Conservation (phyloP, 2,329 filamentous ascomycete genomes). For the Fusarium drepaniforme region DNA sequence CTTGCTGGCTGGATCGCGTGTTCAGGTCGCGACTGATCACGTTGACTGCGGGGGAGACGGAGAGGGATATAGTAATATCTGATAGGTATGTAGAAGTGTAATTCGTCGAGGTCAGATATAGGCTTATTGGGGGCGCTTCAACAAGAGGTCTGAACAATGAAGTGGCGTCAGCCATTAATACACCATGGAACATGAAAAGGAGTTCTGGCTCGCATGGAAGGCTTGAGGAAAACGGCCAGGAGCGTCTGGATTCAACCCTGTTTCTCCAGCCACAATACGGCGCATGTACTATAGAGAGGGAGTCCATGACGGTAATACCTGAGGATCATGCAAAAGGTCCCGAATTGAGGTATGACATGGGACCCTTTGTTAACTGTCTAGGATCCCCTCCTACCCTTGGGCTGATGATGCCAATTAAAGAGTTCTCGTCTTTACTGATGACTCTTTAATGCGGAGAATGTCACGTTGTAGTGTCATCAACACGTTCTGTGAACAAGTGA, state of each 20-base stretch:
- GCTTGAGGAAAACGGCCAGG: background rate
- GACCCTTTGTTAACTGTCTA: background rate
- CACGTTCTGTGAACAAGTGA: background rate
- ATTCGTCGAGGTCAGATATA: constrained; percentile 1
- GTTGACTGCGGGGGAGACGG: constrained; percentile 32
- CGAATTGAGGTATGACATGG: background rate
- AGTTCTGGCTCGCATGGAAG: background rate
- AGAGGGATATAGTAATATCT: constrained; percentile 14
- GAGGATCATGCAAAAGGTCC: constrained; percentile 4
- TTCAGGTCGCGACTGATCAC: constrained; percentile 11
- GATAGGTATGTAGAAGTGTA: background rate
- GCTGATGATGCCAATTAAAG: background rate
- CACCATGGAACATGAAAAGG: background rate
- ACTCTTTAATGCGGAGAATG: background rate
- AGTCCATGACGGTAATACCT: constrained; percentile 5
- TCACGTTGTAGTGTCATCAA: constrained; percentile 6
- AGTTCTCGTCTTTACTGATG: background rate
- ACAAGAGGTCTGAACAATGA: constrained; percentile 25
- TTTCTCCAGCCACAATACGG: background rate
- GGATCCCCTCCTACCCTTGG: background rate
- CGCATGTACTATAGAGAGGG: background rate
- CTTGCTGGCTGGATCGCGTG: constrained; percentile 31
- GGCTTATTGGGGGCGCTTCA: constrained; percentile 23
- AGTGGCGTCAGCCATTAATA: constrained; percentile 29
- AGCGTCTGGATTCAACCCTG: background rate